These are phyloP conservation scores for Globisporangium cylindrosporum DNA, from an alignment of 352 stramenopile species.

Conservation along the genomic window DNA sequence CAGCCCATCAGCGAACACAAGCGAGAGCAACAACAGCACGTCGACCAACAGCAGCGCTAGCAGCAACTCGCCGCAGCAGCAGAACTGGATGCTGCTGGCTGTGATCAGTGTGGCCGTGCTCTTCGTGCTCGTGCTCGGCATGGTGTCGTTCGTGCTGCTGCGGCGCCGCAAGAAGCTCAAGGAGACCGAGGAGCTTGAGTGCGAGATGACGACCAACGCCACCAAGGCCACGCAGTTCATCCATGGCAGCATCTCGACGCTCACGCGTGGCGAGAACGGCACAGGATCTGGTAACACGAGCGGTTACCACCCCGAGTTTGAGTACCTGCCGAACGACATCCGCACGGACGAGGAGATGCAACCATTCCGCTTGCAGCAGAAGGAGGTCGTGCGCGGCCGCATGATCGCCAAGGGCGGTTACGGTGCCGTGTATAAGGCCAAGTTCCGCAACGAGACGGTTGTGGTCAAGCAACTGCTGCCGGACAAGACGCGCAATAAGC, in stretches of 20 bases:
- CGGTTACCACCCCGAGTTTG: constrained; percentile 12
- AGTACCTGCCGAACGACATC: constrained; percentile 34
- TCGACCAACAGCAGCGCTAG: background rate
- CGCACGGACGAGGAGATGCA: constrained; percentile 34
- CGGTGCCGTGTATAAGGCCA: constrained; percentile 29
- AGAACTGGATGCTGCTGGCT: constrained; percentile 24
- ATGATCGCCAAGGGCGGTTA: constrained; percentile 36
- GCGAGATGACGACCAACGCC: constrained; percentile 12
- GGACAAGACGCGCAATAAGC: constrained; percentile 27
- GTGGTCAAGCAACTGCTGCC: constrained; percentile 38
- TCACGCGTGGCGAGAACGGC: background rate
- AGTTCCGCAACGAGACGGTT: constrained; percentile 29
- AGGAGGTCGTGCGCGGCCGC: constrained; percentile 25
- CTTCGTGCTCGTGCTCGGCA: constrained; percentile 19
- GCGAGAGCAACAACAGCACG: background rate
- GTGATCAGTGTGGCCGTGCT: constrained; percentile 24
- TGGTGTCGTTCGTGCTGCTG: constrained; percentile 17
- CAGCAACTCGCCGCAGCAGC: constrained; percentile 8
- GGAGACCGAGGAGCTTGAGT: constrained; percentile 15
- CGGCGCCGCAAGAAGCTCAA: constrained; percentile 20
- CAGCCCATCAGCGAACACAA: too few species aligned
- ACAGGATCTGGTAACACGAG: background rate
- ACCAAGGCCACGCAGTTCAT: constrained; percentile 20
- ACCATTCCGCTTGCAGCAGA: constrained; percentile 28
- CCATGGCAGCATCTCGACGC: constrained; percentile 15